Evolutionary conservation across 2,329 filamentous ascomycete genomes (phyloP), one percentile per base, ranked within the genome.

Genomic region (Trichoderma brevicompactum): DNA sequence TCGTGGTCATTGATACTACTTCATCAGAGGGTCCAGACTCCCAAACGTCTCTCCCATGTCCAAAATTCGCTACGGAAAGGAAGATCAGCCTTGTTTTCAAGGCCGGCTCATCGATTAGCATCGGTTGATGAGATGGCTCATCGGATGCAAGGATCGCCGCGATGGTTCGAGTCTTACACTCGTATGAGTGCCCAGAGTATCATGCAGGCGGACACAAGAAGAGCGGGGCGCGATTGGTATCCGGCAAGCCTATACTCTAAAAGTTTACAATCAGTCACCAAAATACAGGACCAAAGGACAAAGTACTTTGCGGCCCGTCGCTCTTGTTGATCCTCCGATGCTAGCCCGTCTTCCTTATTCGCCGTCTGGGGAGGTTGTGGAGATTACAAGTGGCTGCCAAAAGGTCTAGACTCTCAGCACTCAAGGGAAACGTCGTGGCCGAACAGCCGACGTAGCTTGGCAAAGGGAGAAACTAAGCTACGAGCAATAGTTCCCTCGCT

Each of bases 101-200:
- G 13, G 41, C 15, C 19, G 32, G 9, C 34, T 10, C 0, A 15
- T 10, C 12, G 53, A 56, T 32, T 41, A 44, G 6, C 53, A 13
- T 36, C 53, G 38, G 10, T 32, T 44, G 7, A 34, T 44, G 23
- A 28, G 23, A 28, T 28, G 5, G 5, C 23, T 5, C 5, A 3
- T 56, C 53, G 28, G 5, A 23, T 13, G n/a, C 40, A 23, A 34
- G 15, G 9, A 44, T 8, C 17, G 15, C 15, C 5, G 23, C 19
- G 38, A 56, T 56, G 34, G 40, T 44, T 44, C 23, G 53, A 56
- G 53, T 34, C 38, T 44, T 55, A 34, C 7, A 34, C 7, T 60
- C 56, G 41, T 49, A 59, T 40, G n/a, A 60, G 44, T 28, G 23
- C 5, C 23, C 17, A 34, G 38, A 43, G 36, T 40, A 48, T 36